Evolutionary conservation across 345 rosid species (phyloP).

Genomic region (Physaria fendleri): DNA sequence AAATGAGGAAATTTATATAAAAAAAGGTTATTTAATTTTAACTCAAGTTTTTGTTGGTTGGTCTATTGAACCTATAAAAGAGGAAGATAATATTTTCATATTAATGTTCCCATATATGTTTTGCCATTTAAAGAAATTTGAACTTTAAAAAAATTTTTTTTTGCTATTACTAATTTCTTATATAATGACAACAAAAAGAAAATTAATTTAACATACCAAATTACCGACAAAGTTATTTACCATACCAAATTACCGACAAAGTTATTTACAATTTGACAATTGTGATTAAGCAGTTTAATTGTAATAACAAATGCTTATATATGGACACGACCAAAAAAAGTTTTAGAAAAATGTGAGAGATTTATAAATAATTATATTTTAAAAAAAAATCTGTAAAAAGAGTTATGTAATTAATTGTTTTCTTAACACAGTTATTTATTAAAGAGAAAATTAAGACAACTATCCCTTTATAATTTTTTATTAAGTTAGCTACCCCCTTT

Average conservation of each 20-base stretch:
- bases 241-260: too few species aligned
- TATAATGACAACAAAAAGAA: too few species aligned
- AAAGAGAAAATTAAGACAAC: too few species aligned
- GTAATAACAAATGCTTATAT: not conserved
- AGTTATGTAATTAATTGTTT: not conserved
- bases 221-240: too few species aligned
- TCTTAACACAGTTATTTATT: too few species aligned
- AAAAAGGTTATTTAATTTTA: not conserved
- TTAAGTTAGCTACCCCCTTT: too few species aligned
- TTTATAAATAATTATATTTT: not conserved
- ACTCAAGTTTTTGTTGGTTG: constrained; percentile 4
- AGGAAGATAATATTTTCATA: not conserved
- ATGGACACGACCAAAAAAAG: not conserved
- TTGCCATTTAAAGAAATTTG: not conserved
- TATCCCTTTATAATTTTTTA: too few species aligned
- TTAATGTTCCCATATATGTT: constrained; percentile 1
- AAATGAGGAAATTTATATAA: constrained; percentile 6
- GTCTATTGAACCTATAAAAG: not conserved
- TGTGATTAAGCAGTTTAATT: too few species aligned
- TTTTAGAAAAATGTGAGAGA: not conserved
- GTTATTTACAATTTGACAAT: too few species aligned
- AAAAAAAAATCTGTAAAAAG: not conserved
- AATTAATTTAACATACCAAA: not conserved
- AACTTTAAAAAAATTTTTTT: too few species aligned
- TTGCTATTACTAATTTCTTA: too few species aligned